Evolutionary conservation across 441 rosid species (phyloP), one percentile per base, ranked within the genome.

Genomic region (Populus hybrid): DNA sequence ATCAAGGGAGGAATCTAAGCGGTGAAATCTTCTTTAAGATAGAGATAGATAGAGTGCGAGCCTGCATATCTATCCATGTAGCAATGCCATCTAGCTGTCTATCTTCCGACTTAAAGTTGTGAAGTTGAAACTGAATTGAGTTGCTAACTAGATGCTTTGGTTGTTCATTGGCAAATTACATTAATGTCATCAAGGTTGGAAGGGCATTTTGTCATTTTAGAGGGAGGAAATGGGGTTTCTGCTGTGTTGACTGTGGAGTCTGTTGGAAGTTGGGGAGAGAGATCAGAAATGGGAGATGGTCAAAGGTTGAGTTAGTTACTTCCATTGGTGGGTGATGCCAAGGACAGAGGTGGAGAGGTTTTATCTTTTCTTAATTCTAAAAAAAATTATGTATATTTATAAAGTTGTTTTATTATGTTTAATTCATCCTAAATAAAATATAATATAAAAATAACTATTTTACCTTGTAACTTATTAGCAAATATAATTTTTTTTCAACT

Each of bases 1-100:
- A 72, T 32, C 34, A 46, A 68, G 75, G 81, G 70, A 66, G 40
- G 68, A 73, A 82, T 67, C 81, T 8, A 59, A 59, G 32, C 18
- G 78, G 38, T 65, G 66, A 23, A 21, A 34, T 28, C 64, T 70
- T 72, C 67, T 24, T 65, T 70, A 32, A 77, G 57, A 80, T 72
- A 76, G 74, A 71, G 71, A 53, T 73, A 30, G 32, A 30, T 30
- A 30, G 32, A 30, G 32, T 30, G 32, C 4, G 12, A 74, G 53
- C 35, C 73, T 65, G 57, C 28, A 19, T 6, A 4, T 61, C 38
- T 18, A 28, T 42, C 34, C 46, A 7, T 57, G 59, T 66, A 32
- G 5, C 34, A 4, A 34, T 46, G 34, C 5, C 5, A 32, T 32
- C 34, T 32, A 32, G 34, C 34, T 9, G 19, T 30, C 32, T 30